Evolutionary conservation across 805 yeast genomes (phyloP), one percentile per base, ranked within the genome.

Genomic region (Candida insectalens): DNA sequence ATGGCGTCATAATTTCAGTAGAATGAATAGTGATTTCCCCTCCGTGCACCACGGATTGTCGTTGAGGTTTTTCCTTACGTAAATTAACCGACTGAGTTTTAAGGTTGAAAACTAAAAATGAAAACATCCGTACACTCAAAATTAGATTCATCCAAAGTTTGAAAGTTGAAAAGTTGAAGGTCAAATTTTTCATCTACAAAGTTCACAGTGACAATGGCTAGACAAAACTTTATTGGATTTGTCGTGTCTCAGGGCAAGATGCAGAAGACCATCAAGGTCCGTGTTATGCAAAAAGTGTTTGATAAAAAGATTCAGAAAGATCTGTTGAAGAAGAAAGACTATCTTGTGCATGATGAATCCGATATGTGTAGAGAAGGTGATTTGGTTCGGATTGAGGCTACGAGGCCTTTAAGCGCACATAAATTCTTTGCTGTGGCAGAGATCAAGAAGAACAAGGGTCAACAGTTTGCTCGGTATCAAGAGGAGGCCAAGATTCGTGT

Each of bases 191-290:
- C 23, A 21, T 12, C 12, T 7, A 21, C 7, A 21, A 21, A 21
- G 7, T 21, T 21, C 10, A 8, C 23, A 12, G 23, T 17, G 12
- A 44, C 32, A 10, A 85, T 84, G 95, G 89, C 94, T 33, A 77
- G 87, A 60, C 95, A 84, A 50, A 83, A 84, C 53, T 84, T 88
- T 51, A 63, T 85, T 31, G 98, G 98, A 30, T 77, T 85, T 59
- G 97, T 89, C 46, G 77, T 87, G 21, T 85, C 96, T 33, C 96
- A 88, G 53, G 97, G 97, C 28, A 85, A 85, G 57, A 92, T 88
- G 96, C 71, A 72, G 60, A 92, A 89, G 64, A 89, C 97, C 37
- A 87, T 89, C 42, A 88, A 87, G 62, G 96, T 89, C 39, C 73
- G 95, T 40, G 88, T 89, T 21, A 80, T 82, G 53, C 77, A 77